Conservation (phyloP, 2,329 filamentous ascomycete genomes). For the Ophiosphaerella korrae region DNA sequence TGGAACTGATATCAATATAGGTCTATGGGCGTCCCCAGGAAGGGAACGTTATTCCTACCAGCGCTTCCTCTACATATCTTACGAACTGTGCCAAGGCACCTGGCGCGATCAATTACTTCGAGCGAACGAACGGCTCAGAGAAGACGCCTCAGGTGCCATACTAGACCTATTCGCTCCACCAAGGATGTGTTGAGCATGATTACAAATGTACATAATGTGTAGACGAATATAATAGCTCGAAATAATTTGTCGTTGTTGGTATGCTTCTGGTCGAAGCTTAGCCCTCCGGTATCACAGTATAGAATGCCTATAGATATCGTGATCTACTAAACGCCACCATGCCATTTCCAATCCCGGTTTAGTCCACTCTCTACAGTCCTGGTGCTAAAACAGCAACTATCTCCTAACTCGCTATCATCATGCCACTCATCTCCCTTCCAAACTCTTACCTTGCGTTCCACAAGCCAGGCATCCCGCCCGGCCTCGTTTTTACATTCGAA, state of each 20-base stretch:
- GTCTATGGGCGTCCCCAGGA: slow-evolving; percentile 61
- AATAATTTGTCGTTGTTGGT: too few species aligned
- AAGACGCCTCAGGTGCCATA: slow-evolving; percentile 35
- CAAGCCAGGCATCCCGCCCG: slow-evolving; percentile 14
- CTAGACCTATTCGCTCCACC: slow-evolving; percentile 4
- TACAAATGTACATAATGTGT: neutral
- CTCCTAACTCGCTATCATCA: slow-evolving; percentile 27
- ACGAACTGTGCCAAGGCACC: slow-evolving; percentile 62
- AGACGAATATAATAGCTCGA: neutral
- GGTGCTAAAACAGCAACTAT: slow-evolving; percentile 41
- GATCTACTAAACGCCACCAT: slow-evolving; percentile 28
- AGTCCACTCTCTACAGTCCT: slow-evolving; percentile 26
- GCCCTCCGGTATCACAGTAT: too few species aligned
- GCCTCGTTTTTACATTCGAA: neutral
- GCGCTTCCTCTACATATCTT: slow-evolving; percentile 53
- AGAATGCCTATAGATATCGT: too few species aligned
- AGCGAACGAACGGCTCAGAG: slow-evolving; percentile 53
- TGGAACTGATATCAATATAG: slow-evolving; percentile 14
- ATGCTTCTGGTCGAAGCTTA: neutral
- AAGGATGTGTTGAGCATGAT: neutral
- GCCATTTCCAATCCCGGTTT: slow-evolving; percentile 36
- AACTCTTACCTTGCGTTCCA: slow-evolving; percentile 20
- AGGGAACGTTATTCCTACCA: slow-evolving; percentile 53
- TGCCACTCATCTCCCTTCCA: slow-evolving; percentile 2
- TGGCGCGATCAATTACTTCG: slow-evolving; percentile 61